These are phyloP conservation scores for Arxiozyma telluris DNA, from an alignment of 1,139 yeast species.

Conservation along the genomic window DNA sequence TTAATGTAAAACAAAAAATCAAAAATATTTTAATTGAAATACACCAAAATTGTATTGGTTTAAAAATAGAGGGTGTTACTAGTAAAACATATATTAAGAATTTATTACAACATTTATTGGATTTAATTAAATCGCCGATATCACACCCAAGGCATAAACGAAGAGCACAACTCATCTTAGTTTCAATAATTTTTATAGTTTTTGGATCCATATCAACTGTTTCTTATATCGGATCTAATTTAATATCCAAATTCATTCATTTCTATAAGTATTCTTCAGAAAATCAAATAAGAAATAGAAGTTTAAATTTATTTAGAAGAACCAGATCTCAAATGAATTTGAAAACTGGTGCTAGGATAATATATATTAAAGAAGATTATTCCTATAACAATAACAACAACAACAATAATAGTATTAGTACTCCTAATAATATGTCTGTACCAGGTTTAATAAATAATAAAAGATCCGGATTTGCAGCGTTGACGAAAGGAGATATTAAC, in stretches of 20 bases:
- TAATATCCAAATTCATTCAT: slow-evolving; percentile 6
- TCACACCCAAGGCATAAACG: slow-evolving; percentile 16
- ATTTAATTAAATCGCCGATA: slow-evolving; percentile 16
- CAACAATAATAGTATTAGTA: background rate
- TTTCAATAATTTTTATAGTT: slow-evolving; percentile 11
- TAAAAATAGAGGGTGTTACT: slow-evolving; percentile 15
- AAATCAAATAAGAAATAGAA: slow-evolving; percentile 2
- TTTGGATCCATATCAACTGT: slow-evolving; percentile 12
- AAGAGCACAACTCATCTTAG: slow-evolving; percentile 20
- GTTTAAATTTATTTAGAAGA: slow-evolving; percentile 11
- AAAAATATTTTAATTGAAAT: slow-evolving; percentile 9
- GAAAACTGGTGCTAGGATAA: slow-evolving; percentile 50
- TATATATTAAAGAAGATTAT: slow-evolving; percentile 37
- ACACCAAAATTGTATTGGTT: slow-evolving; percentile 16
- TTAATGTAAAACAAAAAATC: slow-evolving; percentile 6
- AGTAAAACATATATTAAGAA: slow-evolving; percentile 12
- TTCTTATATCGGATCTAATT: slow-evolving; percentile 10
- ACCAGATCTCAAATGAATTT: slow-evolving; percentile 29
- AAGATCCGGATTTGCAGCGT: background rate
- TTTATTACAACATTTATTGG: slow-evolving; percentile 18
- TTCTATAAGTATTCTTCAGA: slow-evolving; percentile 7
- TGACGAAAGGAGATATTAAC: background rate
- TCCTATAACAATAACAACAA: too few species aligned
- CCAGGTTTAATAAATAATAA: too few species aligned
- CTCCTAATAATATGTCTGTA: background rate